These are phyloP conservation scores for Yamadazyma songkhlaensis DNA, from an alignment of 1,139 yeast genomes.

Conservation along the genomic window DNA sequence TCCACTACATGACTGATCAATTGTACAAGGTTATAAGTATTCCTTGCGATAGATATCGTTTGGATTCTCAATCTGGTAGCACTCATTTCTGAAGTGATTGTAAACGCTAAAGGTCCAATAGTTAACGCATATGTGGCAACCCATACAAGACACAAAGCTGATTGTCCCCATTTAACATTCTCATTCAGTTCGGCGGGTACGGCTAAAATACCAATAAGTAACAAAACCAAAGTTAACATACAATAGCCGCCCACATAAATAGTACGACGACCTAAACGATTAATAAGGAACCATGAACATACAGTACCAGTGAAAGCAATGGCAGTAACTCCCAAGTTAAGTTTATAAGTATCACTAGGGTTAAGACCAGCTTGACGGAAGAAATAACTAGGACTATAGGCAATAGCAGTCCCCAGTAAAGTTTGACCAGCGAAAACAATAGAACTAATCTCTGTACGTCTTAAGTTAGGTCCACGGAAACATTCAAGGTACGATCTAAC, in stretches of 20 bases:
- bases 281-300: constrained; percentile 22
- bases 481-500: constrained; percentile 18
- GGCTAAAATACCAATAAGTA: constrained; percentile 40
- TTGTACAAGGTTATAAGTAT: constrained; percentile 15
- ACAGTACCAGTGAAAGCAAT: constrained; percentile 18
- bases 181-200: constrained; percentile 12
- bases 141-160: constrained; percentile 18
- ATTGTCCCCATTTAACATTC: constrained; percentile 19
- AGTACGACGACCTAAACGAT: constrained; percentile 21
- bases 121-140: constrained; percentile 18
- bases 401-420: constrained; percentile 21
- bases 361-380: constrained; percentile 23
- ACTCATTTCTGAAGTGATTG: constrained; percentile 20
- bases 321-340: constrained; percentile 28
- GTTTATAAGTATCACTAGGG: constrained; percentile 19
- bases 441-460: constrained; percentile 23
- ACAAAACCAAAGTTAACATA: constrained; percentile 31
- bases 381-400: constrained; percentile 23
- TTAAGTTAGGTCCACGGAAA: constrained; percentile 18
- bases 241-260: constrained; percentile 23
- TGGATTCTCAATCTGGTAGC: constrained; percentile 21
- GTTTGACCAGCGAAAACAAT: constrained; percentile 21
- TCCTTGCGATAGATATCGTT: constrained; percentile 20
- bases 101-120: constrained; percentile 21
- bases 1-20: constrained; percentile 17